These are phyloP conservation scores for Halenospora varia DNA, from an alignment of 495 filamentous ascomycete genomes.

Conservation along the genomic window DNA sequence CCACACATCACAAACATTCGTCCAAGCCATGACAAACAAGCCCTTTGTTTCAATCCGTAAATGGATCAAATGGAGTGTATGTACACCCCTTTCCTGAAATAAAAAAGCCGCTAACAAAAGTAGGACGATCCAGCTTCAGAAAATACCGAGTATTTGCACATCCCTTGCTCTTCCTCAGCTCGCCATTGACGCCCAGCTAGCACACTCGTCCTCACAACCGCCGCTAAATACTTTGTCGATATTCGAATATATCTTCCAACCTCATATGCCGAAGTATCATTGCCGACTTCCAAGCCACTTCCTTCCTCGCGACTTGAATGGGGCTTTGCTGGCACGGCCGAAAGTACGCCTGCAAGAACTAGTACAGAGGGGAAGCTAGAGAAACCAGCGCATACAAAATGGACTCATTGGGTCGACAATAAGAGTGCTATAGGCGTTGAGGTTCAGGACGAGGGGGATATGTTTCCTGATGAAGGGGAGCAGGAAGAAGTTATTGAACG, in stretches of 20 bases:
- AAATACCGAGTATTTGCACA: slow-evolving; percentile 9
- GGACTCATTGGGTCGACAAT: slow-evolving; percentile 51
- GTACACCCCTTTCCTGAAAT: not conserved
- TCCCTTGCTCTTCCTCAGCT: not conserved
- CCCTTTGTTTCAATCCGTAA: slow-evolving; percentile 18
- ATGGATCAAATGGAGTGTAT: slow-evolving; percentile 20
- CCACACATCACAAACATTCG: not conserved
- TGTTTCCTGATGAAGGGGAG: slow-evolving; percentile 35
- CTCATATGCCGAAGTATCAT: not conserved
- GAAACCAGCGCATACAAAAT: slow-evolving; percentile 31
- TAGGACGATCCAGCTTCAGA: slow-evolving; percentile 12
- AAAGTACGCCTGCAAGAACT: slow-evolving; percentile 12
- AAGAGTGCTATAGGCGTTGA: slow-evolving; percentile 28
- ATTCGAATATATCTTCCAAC: slow-evolving; percentile 29
- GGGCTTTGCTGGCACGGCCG: slow-evolving; percentile 51
- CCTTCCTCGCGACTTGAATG: slow-evolving; percentile 30
- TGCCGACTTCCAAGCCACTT: not conserved
- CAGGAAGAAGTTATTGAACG: slow-evolving; percentile 38
- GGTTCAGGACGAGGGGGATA: slow-evolving; percentile 47
- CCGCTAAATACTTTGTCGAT: slow-evolving; percentile 45
- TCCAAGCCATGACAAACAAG: not conserved
- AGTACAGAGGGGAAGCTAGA: not conserved
- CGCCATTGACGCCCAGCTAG: not conserved
- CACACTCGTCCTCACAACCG: slow-evolving; percentile 40
- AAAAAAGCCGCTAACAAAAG: not conserved